Percentiles rank a stretch among this genome's conserved stretches.
phyloP scores from a whole-genome alignment of 140 eudicot genomes.

The Stevia rebaudiana region DNA sequence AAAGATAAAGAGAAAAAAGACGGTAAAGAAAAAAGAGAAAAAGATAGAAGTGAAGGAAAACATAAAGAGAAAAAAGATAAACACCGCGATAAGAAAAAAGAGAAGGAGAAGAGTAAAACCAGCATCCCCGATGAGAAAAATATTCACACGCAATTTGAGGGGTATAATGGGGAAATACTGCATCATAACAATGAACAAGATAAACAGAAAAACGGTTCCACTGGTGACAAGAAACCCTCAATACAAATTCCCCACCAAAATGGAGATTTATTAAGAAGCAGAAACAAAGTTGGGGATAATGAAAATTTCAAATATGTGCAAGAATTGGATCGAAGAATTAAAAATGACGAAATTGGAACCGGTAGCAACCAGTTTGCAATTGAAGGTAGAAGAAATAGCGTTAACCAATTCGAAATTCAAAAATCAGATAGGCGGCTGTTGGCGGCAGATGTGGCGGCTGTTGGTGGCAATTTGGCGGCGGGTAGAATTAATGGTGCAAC shows the following conservation, averaged over 20 bases:
- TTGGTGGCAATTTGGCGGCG: constrained; percentile 24
- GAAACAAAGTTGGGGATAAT: constrained; percentile 14
- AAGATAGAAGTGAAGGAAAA: constrained; percentile 50
- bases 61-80: constrained; percentile 64
- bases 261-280: constrained; percentile 33
- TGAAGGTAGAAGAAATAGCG: constrained; percentile 35
- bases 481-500: constrained; percentile 35
- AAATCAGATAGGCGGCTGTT: constrained; percentile 32
- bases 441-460: constrained; percentile 18
- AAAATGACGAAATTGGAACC: constrained; percentile 47
- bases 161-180: constrained; percentile 32
- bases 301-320: constrained; percentile 43
- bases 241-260: constrained; percentile 27
- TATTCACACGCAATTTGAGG: constrained; percentile 26
- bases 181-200: constrained; percentile 30
- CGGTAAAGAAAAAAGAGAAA: constrained; percentile 49
- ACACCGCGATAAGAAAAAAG: constrained; percentile 61
- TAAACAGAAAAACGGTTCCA: constrained; percentile 23
- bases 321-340: constrained; percentile 57
- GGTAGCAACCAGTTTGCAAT: constrained; percentile 45
- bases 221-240: constrained; percentile 4
- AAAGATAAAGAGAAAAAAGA: constrained; percentile 61
- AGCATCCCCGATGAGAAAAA: constrained; percentile 40
- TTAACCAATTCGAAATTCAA: constrained; percentile 23
- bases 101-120: constrained; percentile 46